Conservation (phyloP, 2,329 filamentous ascomycete species). For the Aureobasidium sp. region DNA sequence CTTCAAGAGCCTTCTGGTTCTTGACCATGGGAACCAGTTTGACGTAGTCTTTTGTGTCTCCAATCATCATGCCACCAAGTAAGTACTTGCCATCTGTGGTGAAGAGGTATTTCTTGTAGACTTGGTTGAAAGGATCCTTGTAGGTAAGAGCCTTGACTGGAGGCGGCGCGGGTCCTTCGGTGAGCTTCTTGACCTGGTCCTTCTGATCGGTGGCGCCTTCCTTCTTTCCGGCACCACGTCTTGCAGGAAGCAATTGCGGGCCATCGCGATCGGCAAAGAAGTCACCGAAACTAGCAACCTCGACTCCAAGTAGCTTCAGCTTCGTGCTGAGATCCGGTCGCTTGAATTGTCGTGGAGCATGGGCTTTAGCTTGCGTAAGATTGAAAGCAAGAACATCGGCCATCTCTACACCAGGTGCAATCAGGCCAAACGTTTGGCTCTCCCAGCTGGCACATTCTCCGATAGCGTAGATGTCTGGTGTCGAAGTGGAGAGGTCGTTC, state of each 20-base stretch:
- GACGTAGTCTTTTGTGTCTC: slow-evolving; percentile 83
- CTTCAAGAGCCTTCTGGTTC: slow-evolving; percentile 69
- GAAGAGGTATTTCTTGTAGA: slow-evolving; percentile 93
- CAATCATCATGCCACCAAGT: slow-evolving; percentile 96
- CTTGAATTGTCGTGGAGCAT: slow-evolving; percentile 65
- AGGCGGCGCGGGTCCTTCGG: slow-evolving; percentile 48
- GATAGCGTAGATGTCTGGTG: slow-evolving; percentile 71
- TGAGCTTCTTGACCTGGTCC: slow-evolving; percentile 46
- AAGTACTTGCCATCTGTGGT: slow-evolving; percentile 84
- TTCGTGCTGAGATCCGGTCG: slow-evolving; percentile 85
- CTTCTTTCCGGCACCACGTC: slow-evolving; percentile 42
- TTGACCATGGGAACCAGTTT: slow-evolving; percentile 85
- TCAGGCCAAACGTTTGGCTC: slow-evolving; percentile 78
- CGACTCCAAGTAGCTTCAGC: slow-evolving; percentile 79
- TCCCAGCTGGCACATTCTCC: slow-evolving; percentile 90
- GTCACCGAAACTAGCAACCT: slow-evolving; percentile 88
- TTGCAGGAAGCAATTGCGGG: slow-evolving; percentile 63
- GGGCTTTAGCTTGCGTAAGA: slow-evolving; percentile 71
- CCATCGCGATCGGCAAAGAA: slow-evolving; percentile 88
- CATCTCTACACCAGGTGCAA: slow-evolving; percentile 87
- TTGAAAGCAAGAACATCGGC: slow-evolving; percentile 88
- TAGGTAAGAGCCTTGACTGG: slow-evolving; percentile 79
- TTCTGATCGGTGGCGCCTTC: slow-evolving; percentile 33
- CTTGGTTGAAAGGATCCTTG: slow-evolving; percentile 76
- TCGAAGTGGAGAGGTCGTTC: slow-evolving; percentile 60